Percentiles rank a stretch among this genome's conserved stretches.
Evolutionary conservation across 768 basidiomycete genomes (phyloP).

Genomic region (Leccinum imitatum): DNA sequence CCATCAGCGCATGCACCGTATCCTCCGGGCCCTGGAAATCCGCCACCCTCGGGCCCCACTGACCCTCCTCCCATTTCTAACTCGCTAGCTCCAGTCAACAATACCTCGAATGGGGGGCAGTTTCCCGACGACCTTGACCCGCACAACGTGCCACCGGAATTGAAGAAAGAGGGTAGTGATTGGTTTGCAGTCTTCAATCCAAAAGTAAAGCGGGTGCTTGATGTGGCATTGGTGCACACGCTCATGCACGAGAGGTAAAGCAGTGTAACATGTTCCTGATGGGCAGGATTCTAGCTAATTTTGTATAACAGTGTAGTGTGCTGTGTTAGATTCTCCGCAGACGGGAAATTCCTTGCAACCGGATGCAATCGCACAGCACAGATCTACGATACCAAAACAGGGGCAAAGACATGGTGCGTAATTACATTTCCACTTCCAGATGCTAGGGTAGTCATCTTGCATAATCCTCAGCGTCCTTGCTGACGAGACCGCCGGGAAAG

Average conservation of each 20-base stretch:
- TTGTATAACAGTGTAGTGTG: slow-evolving; percentile 62
- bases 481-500: slow-evolving; percentile 71
- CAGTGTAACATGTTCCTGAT: background rate
- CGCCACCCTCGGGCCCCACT: slow-evolving; percentile 29
- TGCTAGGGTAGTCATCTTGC: slow-evolving; percentile 10
- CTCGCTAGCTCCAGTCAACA: slow-evolving; percentile 28
- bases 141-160: slow-evolving; percentile 33
- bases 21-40: slow-evolving; percentile 33
- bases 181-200: slow-evolving; percentile 92
- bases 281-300: slow-evolving; percentile 9
- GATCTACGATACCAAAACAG: slow-evolving; percentile 91
- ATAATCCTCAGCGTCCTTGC: slow-evolving; percentile 56
- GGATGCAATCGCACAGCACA: slow-evolving; percentile 96
- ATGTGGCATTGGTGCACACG: slow-evolving; percentile 80
- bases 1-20: slow-evolving; percentile 33
- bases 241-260: slow-evolving; percentile 86
- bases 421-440: slow-evolving; percentile 1
- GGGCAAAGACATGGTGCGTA: slow-evolving; percentile 76
- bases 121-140: slow-evolving; percentile 37
- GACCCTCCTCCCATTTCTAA: slow-evolving; percentile 26
- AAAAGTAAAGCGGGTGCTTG: slow-evolving; percentile 72
- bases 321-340: slow-evolving; percentile 92
- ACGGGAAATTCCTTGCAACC: slow-evolving; percentile 90
- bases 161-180: slow-evolving; percentile 68
- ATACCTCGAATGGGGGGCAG: slow-evolving; percentile 29